A percentile compares a stretch with the other conserved stretches of the same genome.
Evolutionary conservation across 2,329 filamentous ascomycete genomes (phyloP).

Genomic region (Arthrobotrys pseudoclavata): DNA sequence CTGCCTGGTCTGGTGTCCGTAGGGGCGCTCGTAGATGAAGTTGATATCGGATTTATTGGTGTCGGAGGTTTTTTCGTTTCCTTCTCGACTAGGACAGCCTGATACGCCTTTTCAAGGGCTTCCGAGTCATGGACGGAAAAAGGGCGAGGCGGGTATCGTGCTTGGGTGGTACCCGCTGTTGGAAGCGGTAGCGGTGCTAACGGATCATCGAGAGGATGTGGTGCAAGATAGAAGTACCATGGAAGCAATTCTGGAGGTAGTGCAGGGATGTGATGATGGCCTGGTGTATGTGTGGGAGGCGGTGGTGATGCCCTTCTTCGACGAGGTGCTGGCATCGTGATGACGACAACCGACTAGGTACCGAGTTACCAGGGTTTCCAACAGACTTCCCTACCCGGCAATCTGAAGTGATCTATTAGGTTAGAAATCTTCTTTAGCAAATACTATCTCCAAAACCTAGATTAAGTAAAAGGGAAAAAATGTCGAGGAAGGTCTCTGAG

Average conservation of each 20-base stretch:
- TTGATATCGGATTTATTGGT: slow-evolving; percentile 29
- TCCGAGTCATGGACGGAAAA: slow-evolving; percentile 85
- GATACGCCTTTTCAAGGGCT: slow-evolving; percentile 83
- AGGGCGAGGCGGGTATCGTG: slow-evolving; percentile 77
- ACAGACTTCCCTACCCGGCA: background rate
- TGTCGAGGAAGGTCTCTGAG: background rate
- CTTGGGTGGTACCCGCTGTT: slow-evolving; percentile 70
- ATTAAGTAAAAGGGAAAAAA: background rate
- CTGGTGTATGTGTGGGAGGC: slow-evolving; percentile 58
- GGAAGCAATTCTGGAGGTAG: slow-evolving; percentile 72
- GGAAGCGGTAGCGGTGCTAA: slow-evolving; percentile 76
- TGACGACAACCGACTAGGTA: background rate
- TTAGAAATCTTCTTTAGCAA: background rate
- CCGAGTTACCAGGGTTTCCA: background rate
- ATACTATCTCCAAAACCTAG: background rate
- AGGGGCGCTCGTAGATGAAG: slow-evolving; percentile 26
- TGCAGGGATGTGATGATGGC: slow-evolving; percentile 56
- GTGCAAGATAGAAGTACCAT: slow-evolving; percentile 88
- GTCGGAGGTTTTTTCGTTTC: slow-evolving; percentile 44
- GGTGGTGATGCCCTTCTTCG: slow-evolving; percentile 49
- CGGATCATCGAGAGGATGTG: slow-evolving; percentile 87
- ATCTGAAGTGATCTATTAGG: background rate
- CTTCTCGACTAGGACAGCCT: slow-evolving; percentile 69
- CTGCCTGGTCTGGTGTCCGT: slow-evolving; percentile 37
- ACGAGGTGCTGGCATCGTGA: slow-evolving; percentile 46